Base-by-base conservation (phyloP, 306 rosid species). In the Ceratonia siliqua region DNA sequence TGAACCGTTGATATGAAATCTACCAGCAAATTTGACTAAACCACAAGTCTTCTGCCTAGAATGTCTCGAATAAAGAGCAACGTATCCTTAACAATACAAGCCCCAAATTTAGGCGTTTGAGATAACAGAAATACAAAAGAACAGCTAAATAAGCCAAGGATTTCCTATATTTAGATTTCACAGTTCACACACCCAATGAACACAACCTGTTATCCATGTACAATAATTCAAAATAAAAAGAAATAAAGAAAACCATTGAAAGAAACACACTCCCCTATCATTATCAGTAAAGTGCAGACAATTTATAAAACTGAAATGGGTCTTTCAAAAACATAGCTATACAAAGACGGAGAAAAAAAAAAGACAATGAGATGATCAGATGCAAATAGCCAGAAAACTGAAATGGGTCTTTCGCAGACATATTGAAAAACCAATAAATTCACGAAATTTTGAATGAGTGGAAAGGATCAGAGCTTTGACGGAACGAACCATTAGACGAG, bases 81-180 rank as follows among this genome's bases (percentile, higher is more conserved):
- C 68, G 77, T 30, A 80, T 84, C 79, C 42, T 64, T 56, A 65
- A 78, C 84, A 84, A 68, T 71, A 49, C 1, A 82, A 76, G 3
- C 87, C 93, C 69, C 81, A 80, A 70, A 86, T 86, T 52, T 88
- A 84, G 89, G 83, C 14, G 66, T 64, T 64, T 53, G 30, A 69
- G 73, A 77, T 71, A 53, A 59, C 82, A 69, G 56, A 72, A 55
- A 27, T 50, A 28, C 65, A 62, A 36, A 83, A 75, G 62, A 66
- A 79, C 85, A 78, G 64, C 87, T 53, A 84, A 77, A 66, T 71
- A 68, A 66, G 62, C 43, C 67, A 48, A 76, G 50, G 39, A 65
- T 74, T 79, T 62, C 67, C 88, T 77, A 61, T 32, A 76, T 24
- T 41, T 73, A 79, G 81, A 74, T 56, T 72, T 30, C 77, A 36